Base-by-base conservation (phyloP, 306 rosid species). In the Rubus idaeus region DNA sequence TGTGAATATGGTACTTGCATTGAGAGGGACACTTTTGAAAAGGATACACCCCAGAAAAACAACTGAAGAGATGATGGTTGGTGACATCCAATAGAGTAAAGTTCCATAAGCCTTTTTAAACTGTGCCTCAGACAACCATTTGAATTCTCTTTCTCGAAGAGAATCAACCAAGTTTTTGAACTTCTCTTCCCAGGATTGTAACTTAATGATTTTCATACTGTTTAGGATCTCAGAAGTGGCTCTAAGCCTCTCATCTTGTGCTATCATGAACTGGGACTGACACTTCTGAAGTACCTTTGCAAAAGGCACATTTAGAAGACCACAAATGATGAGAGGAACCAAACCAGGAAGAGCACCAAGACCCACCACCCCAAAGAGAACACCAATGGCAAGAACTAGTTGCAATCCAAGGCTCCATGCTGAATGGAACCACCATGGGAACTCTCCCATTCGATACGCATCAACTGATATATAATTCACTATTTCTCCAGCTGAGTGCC, bases 361-460 rank as follows among this genome's bases (percentile, higher is more conserved):
- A 26, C 95, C 95, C 40, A 88, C 85, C 42, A 93, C 83, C 39
- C 83, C 73, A 5, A 85, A 83, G 44, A 93, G 90, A 6, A 93
- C 41, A 21, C 37, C 68, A 73, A 91, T 82, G 73, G 84, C 73
- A 1, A 90, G 49, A 55, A 89, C 4, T 55, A 93, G 76, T 37
- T 86, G 90, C 57, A 90, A 10, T 12, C 77, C 79, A 30, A 9
- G 77, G 37, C 50, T 16, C 96, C 96, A 93, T 66, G 82, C 17
- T 14, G 74, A 1, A 37, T 93, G 98, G 49, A 93, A 79, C 98
- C 98, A 93, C 93, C 93, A 89, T n/a, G 91, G 91, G 68, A 85
- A 91, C 74, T 93, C 96, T 9, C 95, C 96, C 96, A 93, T 88
- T 69, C 93, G 77, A 40, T 93, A 93, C 2, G 96, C 94, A 81